These are phyloP conservation scores for Cubamyces lactineus DNA, from an alignment of 768 basidiomycete genomes.

Conservation along the genomic window DNA sequence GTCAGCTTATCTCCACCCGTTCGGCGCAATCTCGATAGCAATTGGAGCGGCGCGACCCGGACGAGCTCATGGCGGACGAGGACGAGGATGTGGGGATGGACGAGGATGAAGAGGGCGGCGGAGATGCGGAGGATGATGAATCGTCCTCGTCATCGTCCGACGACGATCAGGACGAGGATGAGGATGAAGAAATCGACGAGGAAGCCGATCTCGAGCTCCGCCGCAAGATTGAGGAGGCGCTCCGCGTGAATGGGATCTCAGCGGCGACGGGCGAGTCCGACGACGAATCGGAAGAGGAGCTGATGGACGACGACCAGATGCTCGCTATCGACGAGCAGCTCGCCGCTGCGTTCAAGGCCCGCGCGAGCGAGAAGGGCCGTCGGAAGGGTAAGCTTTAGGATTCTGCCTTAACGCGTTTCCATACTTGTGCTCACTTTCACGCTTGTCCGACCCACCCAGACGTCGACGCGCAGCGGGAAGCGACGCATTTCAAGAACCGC, in stretches of 20 bases:
- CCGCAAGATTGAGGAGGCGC: constrained; percentile 64
- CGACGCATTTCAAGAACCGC: constrained; percentile 94
- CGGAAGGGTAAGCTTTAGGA: constrained; percentile 56
- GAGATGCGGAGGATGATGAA: constrained; percentile 35
- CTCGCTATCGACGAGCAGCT: constrained; percentile 93
- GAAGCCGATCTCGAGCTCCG: constrained; percentile 66
- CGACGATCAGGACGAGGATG: constrained; percentile 41
- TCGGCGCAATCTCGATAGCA: constrained; percentile 53
- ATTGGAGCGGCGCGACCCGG: constrained; percentile 73
- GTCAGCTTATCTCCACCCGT: constrained; percentile 12
- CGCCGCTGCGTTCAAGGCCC: constrained; percentile 80
- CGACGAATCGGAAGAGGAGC: constrained; percentile 62
- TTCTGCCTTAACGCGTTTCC: not conserved
- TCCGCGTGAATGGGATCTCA: constrained; percentile 61
- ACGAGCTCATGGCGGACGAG: constrained; percentile 47
- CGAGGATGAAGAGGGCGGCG: constrained; percentile 34
- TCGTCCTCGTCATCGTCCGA: constrained; percentile 26
- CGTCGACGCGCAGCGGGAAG: constrained; percentile 78
- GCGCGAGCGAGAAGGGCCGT: constrained; percentile 59
- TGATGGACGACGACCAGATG: constrained; percentile 98
- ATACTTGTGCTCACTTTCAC: not conserved
- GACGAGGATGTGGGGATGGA: constrained; percentile 37
- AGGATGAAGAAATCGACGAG: constrained; percentile 47
- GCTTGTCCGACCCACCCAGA: constrained; percentile 39
- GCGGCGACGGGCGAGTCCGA: constrained; percentile 60